A percentile compares a stretch with the other conserved stretches of the same genome.
These are phyloP conservation scores for Apostasia ramifera DNA, from an alignment of 106 monocot species.

Conservation along the genomic window DNA sequence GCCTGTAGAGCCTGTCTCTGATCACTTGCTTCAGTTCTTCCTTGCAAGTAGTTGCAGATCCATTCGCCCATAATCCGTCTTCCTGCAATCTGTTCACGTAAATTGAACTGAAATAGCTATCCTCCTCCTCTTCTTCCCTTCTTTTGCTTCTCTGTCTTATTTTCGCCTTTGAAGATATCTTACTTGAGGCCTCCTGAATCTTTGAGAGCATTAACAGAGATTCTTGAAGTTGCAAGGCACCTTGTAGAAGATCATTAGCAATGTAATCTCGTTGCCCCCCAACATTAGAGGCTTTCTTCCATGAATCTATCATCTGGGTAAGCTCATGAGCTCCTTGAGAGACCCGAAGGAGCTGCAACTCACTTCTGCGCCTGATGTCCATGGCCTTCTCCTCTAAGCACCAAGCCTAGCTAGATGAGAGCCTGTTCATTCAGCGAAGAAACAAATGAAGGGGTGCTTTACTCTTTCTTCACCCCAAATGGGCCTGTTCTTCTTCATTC, in stretches of 20 bases:
- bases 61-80: not conserved
- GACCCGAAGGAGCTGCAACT: conserved; percentile 33
- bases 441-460: too few relatives aligned
- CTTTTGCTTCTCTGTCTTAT: not conserved
- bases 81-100: conserved; percentile 3
- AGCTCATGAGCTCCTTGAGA: conserved; percentile 34
- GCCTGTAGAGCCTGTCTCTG: conserved; percentile 28
- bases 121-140: not conserved
- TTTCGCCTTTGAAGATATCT: not conserved
- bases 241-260: conserved; percentile 32
- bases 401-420: not conserved
- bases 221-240: conserved; percentile 58
- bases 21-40: conserved; percentile 45
- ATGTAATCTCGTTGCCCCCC: conserved; percentile 15
- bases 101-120: not conserved
- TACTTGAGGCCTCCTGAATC: conserved; percentile 27
- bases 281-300: conserved; percentile 15
- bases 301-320: conserved; percentile 30
- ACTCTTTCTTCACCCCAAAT: too few relatives aligned
- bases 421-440: not conserved
- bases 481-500: too few relatives aligned
- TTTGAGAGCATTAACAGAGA: conserved; percentile 50
- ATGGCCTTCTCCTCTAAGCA: not conserved
- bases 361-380: conserved; percentile 15
- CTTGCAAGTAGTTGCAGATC: conserved; percentile 16